phyloP scores from a whole-genome alignment of 257 asterid genomes.

The Solanum pinnatisectum region DNA sequence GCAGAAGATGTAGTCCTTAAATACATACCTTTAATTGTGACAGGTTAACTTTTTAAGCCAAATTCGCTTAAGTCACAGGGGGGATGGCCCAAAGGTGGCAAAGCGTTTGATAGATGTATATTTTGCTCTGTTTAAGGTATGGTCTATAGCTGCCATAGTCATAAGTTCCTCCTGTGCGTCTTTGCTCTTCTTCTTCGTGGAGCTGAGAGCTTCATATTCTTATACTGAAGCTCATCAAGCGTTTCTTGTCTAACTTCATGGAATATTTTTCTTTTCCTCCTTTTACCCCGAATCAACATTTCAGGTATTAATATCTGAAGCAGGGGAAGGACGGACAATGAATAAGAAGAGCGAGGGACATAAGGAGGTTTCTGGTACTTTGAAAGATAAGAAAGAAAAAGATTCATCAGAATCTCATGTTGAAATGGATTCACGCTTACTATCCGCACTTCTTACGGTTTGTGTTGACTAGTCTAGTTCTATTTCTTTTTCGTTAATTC shows the following conservation, averaged over 20 bases:
- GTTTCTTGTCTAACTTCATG: neutral
- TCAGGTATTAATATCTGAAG: constrained; percentile 82
- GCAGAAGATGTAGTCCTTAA: neutral
- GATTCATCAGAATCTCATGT: constrained; percentile 43
- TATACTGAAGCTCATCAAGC: neutral
- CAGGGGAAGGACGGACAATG: constrained; percentile 22
- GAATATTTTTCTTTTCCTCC: neutral
- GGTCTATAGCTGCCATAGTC: neutral
- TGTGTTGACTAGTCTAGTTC: constrained; percentile 17
- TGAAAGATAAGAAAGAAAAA: constrained; percentile 36
- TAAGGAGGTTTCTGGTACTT: constrained; percentile 20
- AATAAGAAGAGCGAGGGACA: constrained; percentile 19
- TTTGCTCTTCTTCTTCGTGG: neutral
- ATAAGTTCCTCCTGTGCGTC: neutral
- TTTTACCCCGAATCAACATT: neutral
- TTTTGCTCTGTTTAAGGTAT: constrained; percentile 94
- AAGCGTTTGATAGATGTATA: constrained; percentile 83
- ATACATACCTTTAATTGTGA: constrained; percentile 5
- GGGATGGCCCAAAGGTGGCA: constrained; percentile 93
- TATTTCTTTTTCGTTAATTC: neutral
- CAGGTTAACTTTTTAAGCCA: constrained; percentile 87
- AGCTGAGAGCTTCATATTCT: neutral
- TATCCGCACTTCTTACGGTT: constrained; percentile 79
- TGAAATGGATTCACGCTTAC: constrained; percentile 93
- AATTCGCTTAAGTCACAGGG: constrained; percentile 76